A percentile compares a stretch with the other conserved stretches of the same genome.
Evolutionary conservation across 2,329 filamentous ascomycete genomes (phyloP).

Genomic region (Diaporthe ampelina): DNA sequence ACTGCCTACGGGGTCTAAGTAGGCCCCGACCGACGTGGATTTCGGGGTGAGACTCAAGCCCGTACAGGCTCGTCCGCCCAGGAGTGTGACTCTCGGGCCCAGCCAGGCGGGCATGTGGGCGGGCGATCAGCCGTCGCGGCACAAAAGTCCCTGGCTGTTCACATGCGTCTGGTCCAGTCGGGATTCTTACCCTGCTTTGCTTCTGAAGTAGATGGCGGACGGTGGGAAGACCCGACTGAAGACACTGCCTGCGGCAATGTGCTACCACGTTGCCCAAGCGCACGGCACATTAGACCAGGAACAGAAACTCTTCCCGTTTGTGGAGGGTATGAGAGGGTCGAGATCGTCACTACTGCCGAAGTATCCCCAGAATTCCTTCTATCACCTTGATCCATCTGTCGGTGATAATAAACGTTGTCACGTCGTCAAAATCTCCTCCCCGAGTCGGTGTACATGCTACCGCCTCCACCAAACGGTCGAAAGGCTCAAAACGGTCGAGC

Average conservation of each 20-base stretch:
- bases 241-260: background rate
- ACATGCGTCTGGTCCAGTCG: background rate
- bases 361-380: background rate
- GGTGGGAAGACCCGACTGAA: background rate
- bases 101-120: background rate
- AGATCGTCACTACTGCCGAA: background rate
- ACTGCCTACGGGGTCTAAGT: slow-evolving; percentile 2
- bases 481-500: background rate
- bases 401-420: background rate
- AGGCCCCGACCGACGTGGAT: slow-evolving; percentile 13
- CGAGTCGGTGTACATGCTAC: background rate
- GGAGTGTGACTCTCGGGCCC: background rate
- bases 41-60: slow-evolving; percentile 15
- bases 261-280: background rate
- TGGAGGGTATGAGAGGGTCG: background rate
- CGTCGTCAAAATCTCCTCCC: background rate
- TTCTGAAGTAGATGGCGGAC: background rate
- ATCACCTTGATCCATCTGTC: background rate
- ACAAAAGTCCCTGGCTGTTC: background rate
- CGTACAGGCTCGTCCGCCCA: background rate
- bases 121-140: background rate
- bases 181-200: background rate
- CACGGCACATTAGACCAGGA: background rate
- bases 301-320: background rate
- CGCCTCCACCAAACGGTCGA: background rate